These are phyloP conservation scores for Krasilnikovozyma curviuscula DNA, from an alignment of 768 basidiomycete species.

Conservation along the genomic window DNA sequence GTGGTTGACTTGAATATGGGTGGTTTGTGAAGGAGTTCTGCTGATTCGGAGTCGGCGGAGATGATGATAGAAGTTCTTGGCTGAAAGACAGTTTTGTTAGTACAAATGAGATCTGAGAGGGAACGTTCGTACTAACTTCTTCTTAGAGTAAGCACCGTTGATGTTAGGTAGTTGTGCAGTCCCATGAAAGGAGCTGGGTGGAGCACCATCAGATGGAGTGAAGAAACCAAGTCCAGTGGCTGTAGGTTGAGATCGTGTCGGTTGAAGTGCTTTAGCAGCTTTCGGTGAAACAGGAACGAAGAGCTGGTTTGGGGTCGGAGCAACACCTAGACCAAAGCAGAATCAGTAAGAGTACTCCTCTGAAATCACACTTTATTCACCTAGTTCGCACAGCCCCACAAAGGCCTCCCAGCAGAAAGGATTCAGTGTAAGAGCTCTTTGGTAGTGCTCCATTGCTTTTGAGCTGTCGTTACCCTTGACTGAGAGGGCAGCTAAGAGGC, in stretches of 20 bases:
- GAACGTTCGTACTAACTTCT: not conserved
- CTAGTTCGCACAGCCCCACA: constrained; percentile 62
- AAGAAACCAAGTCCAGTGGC: constrained; percentile 3
- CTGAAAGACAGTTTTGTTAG: not conserved
- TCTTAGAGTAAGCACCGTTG: not conserved
- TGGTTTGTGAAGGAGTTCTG: not conserved
- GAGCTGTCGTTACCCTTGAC: constrained; percentile 58
- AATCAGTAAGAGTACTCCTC: constrained; percentile 4
- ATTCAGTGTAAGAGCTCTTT: constrained; percentile 48
- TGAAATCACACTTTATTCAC: constrained; percentile 28
- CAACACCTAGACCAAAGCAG: not conserved
- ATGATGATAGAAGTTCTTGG: not conserved
- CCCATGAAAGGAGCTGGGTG: not conserved
- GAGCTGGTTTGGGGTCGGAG: not conserved
- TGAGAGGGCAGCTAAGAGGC: constrained; percentile 57
- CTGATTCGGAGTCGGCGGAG: not conserved
- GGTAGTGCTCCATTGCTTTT: constrained; percentile 50
- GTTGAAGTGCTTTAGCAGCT: not conserved
- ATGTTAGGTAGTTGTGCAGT: not conserved
- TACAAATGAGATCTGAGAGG: not conserved
- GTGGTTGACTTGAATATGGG: not conserved
- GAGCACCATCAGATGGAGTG: not conserved
- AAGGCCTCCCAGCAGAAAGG: constrained; percentile 85
- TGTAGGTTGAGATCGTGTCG: not conserved
- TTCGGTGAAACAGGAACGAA: not conserved